These are phyloP conservation scores for Podospora pseudopauciseta DNA, from an alignment of 495 filamentous ascomycete species.

Conservation along the genomic window DNA sequence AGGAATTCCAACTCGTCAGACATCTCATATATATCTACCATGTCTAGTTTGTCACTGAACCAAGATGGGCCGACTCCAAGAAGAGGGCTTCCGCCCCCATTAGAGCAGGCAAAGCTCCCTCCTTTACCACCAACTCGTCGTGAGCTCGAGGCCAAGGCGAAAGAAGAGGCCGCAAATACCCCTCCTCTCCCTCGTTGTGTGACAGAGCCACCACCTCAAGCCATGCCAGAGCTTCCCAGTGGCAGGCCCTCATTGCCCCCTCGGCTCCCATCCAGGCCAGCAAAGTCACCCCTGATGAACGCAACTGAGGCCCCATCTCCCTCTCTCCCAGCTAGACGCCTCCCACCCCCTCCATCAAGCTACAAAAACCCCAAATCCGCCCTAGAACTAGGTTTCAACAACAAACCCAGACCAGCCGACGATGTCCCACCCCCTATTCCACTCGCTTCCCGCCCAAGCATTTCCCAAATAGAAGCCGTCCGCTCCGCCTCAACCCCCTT, in stretches of 20 bases:
- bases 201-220: conserved; percentile 28
- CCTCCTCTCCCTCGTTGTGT: conserved; percentile 26
- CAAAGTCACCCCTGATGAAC: conserved; percentile 20
- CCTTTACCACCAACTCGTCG: conserved; percentile 46
- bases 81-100: conserved; percentile 46
- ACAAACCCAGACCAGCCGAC: conserved; percentile 16
- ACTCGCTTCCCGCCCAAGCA: conserved; percentile 41
- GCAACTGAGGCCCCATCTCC: conserved; percentile 23
- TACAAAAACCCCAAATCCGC: conserved; percentile 22
- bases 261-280: conserved; percentile 40
- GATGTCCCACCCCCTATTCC: conserved; percentile 46
- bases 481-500: conserved; percentile 28
- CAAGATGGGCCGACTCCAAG: conserved; percentile 20
- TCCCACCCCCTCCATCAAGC: conserved; percentile 39
- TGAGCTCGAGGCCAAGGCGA: conserved; percentile 45
- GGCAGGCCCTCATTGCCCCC: conserved; percentile 36
- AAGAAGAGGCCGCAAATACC: conserved; percentile 27
- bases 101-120: conserved; percentile 49
- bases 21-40: conserved; percentile 40
- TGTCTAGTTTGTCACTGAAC: conserved; percentile 42
- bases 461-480: conserved; percentile 40
- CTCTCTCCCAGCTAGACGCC: conserved; percentile 34
- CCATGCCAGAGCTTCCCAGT: neutral
- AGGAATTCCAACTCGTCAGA: conserved; percentile 48
- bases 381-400: conserved; percentile 25